Evolutionary conservation across 1,284 basidiomycete species (phyloP).

Genomic region (Phlebopus sp.): DNA sequence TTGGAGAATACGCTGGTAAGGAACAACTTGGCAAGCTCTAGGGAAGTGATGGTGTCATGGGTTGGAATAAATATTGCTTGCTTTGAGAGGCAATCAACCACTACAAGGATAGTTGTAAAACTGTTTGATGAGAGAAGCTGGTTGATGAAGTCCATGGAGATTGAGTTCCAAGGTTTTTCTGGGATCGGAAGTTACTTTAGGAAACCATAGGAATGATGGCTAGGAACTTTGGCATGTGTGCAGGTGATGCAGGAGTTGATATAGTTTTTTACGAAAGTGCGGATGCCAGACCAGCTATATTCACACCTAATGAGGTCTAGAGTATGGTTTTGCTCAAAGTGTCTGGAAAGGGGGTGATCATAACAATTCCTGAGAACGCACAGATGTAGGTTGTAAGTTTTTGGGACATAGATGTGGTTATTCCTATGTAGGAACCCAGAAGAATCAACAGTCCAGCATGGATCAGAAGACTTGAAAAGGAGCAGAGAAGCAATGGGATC

Average conservation of each 20-base stretch:
- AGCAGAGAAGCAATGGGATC: too few species aligned
- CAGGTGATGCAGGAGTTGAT: slow-evolving; percentile 3
- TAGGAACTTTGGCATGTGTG: slow-evolving; percentile 10
- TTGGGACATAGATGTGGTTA: too few species aligned
- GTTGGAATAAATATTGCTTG: slow-evolving; percentile 35
- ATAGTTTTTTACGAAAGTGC: slow-evolving; percentile 29
- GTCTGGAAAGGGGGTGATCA: too few species aligned
- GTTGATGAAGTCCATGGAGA: slow-evolving; percentile 45
- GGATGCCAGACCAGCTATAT: slow-evolving; percentile 13
- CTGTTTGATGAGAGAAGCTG: slow-evolving; percentile 35
- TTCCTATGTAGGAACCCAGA: too few species aligned
- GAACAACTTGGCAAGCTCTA: slow-evolving; percentile 8
- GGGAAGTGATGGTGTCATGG: slow-evolving; percentile 23
- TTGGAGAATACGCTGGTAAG: too few species aligned
- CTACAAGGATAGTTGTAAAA: slow-evolving; percentile 38
- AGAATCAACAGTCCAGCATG: too few species aligned
- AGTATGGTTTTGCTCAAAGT: not conserved
- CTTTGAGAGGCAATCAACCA: slow-evolving; percentile 40
- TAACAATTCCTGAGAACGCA: too few species aligned
- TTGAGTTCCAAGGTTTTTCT: slow-evolving; percentile 35
- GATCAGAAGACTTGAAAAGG: too few species aligned
- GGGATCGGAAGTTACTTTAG: slow-evolving; percentile 32
- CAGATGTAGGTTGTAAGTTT: too few species aligned
- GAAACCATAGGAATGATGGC: not conserved
- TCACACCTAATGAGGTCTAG: not conserved